Evolutionary conservation across 352 stramenopile species (phyloP), one percentile per base, ranked within the genome.

Genomic region (Globisporangium barbulae): DNA sequence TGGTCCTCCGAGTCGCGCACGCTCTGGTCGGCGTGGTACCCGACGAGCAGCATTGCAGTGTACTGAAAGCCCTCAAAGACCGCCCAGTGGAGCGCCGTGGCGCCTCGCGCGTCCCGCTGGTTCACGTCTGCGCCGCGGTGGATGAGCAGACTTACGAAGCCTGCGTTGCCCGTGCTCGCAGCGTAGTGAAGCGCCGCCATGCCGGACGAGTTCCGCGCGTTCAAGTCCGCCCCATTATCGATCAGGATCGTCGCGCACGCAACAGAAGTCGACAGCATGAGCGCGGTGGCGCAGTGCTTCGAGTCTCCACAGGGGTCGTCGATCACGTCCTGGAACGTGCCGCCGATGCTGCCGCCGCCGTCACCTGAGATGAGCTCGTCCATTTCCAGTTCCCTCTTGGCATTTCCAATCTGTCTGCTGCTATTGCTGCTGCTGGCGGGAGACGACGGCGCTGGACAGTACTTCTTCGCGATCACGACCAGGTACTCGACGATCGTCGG

Each of bases 1-100:
- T 94, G 85, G 21, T 80, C 70, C 69, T 93, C 83, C 6, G 82
- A 80, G 54, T 94, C 85, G 30, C 81, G 78, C 35, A 84, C 69
- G 9, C 54, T 42, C 67, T 85, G 75, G 66, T 81, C 67, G 0
- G 79, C 76, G 59, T 66, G 62, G 33, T 80, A 72, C 42, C 76
- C 79, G 13, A 88, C 76, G 33, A 88, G 70, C 49, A 85, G 73
- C 67, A 88, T 83, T 10, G 83, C 85, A 2, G 83, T 91, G 76
- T 94, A 94, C 68, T 93, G 85, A 64, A 90, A 94, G 2, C 85
- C 85, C 65, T 94, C 85, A 55, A 92, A 94, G 8, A 94, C 85
- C 8, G 83, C 82, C 85, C 85, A 94, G 53, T 94, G 85, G 30
- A 94, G 65, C 22, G 85, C 74, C 0, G 85, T 94, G 4, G 85